phyloP scores from a whole-genome alignment of 257 asterid species.

The Solanum paucissectum region DNA sequence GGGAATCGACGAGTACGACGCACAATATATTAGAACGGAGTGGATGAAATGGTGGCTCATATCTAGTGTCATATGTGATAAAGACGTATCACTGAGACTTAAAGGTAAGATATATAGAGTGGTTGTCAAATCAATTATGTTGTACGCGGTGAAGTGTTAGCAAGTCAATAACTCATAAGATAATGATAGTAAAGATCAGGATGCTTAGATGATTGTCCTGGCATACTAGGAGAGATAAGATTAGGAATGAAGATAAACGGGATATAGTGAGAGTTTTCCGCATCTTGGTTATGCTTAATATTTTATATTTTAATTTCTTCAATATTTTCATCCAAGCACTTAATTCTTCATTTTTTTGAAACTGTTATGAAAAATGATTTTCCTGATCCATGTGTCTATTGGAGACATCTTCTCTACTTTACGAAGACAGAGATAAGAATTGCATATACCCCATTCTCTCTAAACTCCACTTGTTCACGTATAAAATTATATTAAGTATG shows the following conservation, averaged over 20 bases:
- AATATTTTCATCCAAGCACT: background rate
- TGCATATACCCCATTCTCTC: background rate
- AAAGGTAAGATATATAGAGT: no score
- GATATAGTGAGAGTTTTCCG: background rate
- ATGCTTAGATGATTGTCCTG: background rate
- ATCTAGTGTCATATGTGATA: no score
- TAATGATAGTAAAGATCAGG: background rate
- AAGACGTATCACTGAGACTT: background rate
- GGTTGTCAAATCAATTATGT: background rate
- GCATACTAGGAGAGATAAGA: background rate
- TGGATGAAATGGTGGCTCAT: background rate
- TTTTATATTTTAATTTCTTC: background rate
- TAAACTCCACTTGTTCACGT: background rate
- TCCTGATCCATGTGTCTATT: background rate
- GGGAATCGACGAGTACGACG: no score
- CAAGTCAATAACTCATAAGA: no score
- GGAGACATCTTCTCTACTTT: background rate
- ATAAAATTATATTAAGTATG: no score
- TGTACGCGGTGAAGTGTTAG: background rate
- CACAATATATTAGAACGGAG: no score
- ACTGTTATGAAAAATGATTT: no score
- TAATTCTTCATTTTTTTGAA: no score
- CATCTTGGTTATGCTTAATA: background rate
- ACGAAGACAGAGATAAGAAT: background rate
- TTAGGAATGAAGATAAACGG: no score